Base-by-base conservation (phyloP, 371 early-diverging fungal species). In the Mortierella sp. region DNA sequence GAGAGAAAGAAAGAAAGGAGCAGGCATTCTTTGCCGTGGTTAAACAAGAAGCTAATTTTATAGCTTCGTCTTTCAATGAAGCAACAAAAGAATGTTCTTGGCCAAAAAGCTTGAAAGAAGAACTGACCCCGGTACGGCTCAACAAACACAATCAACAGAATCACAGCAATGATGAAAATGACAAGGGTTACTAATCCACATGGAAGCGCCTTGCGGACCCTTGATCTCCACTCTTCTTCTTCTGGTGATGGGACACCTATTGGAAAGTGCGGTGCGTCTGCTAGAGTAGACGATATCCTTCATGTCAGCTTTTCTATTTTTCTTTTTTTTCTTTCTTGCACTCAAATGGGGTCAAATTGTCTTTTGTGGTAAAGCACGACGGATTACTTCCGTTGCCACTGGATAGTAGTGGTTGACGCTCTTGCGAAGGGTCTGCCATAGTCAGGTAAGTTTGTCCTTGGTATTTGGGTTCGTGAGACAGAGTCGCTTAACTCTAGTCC, bases 61-160 rank as follows among this genome's bases (percentile, higher is more conserved):
- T 3, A 37, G 5, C 37, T 37, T 37, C 9, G 3, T 37, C 37
- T 5, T 5, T 37, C 37, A 37, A 9, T 5, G 37, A 3, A 37
- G 37, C 37, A 37, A 9, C 37, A 37, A 9, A 37, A 9, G 37
- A n/a, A n/a, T 37, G 5, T 37, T 37, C 37, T 9, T 9, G 3
- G 37, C 9, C 37, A 21, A 6, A 21, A n/a, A n/a, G n/a, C n/a
- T n/a, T n/a, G 4, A 18, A 11, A 4, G 7, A 12, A 44, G 37
- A 11, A 21, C 29, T 64, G 70, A 75, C 75, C 75, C 46, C 55
- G 52, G 30, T 70, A 52, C 18, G 67, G 70, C 59, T 75, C 70
- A 45, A 75, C 66, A n/a, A 69, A 63, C 14, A 60, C 45, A 19
- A 67, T 67, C 46, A 75, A 48, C 1, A 75, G 50, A 18, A 67